phyloP scores from a whole-genome alignment of 2,329 filamentous ascomycete genomes.

The Juglanconis oblonga region DNA sequence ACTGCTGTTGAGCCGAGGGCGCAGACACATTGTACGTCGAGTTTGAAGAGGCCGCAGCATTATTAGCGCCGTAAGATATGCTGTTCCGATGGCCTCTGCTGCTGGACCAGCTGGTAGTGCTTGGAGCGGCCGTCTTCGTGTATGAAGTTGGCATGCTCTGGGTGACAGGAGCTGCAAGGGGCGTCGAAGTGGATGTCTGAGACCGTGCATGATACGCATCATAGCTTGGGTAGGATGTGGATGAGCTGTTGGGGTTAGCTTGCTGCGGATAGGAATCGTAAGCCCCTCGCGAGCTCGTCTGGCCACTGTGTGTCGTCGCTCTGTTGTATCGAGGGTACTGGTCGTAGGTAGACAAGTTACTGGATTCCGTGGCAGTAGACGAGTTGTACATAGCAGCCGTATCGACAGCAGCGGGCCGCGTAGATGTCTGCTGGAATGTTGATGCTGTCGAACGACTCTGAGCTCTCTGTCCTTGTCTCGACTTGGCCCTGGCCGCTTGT shows the following conservation, averaged over 20 bases:
- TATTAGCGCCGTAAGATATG: constrained; percentile 28
- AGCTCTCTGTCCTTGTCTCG: constrained; percentile 33
- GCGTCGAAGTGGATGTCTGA: constrained; percentile 19
- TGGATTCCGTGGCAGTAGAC: constrained; percentile 15
- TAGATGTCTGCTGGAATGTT: constrained; percentile 15
- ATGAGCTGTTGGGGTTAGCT: constrained; percentile 8
- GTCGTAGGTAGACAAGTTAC: constrained; percentile 21
- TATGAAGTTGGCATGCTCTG: constrained; percentile 28
- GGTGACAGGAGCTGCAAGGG: constrained; percentile 20
- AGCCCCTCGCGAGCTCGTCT: constrained; percentile 23
- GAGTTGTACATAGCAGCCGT: constrained; percentile 19
- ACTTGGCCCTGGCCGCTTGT: constrained; percentile 27
- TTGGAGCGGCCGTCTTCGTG: constrained; percentile 24
- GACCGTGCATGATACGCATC: constrained; percentile 23
- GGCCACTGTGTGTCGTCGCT: constrained; percentile 13
- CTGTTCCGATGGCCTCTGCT: constrained; percentile 24
- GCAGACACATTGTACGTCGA: constrained; percentile 22
- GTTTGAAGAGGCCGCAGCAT: constrained; percentile 21
- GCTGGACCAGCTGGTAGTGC: constrained; percentile 24
- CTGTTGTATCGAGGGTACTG: constrained; percentile 21
- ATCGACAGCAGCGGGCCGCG: constrained; percentile 14
- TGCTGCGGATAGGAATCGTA: constrained; percentile 34
- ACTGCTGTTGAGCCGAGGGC: constrained; percentile 20
- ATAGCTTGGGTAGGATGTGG: constrained; percentile 24
- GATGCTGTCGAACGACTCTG: constrained; percentile 29